Base-by-base conservation (phyloP, 805 yeast genomes). In the Sungouiella thailandica region DNA sequence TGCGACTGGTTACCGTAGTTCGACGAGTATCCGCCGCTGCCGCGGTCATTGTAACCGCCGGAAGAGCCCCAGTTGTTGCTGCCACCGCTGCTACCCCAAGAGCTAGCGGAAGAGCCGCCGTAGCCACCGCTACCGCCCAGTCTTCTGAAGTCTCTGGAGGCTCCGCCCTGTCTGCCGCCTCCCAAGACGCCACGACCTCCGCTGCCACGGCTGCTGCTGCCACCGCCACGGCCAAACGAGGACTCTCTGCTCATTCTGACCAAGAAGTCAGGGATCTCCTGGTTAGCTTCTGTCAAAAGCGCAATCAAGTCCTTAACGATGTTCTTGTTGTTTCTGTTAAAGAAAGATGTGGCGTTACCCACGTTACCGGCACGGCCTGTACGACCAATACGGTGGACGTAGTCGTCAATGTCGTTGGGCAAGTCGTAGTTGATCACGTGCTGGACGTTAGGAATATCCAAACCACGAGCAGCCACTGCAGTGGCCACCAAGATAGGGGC, bases 311-410 rank as follows among this genome's bases (percentile, higher is more conserved):
- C 96, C 63, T 85, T 85, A 48, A 78, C 90, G 53, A 94, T 74
- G 58, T 88, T 88, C 58, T 75, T 78, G 78, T 88, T 93, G 62
- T 83, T 83, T 71, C 97, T 84, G 83, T 93, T 93, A 70, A 93
- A 86, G 74, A 93, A 93, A 32, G 99, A 95, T 49, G 97, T 89
- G 47, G 99, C 97, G 53, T 85, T 74, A 84, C 99, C 99, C 43
- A 83, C 80, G 72, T 93, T 93, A 77, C 98, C 98, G 55, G 99
- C 99, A 80, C 99, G 93, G 70, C 98, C 99, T 58, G 99, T 93
- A 80, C 98, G 90, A 78, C 98, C 98, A 60, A 93, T 93, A 74
- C 98, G 85, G 74, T 93, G 98, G 40, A 93, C 98, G 60, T 93
- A 93, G 68, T 93, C 98, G 65, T 93, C 98, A 56, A 93, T 84